A percentile compares a stretch with the other conserved stretches of the same genome.
These are phyloP conservation scores for Cystobasidium pallidum DNA, from an alignment of 1,284 basidiomycete genomes.

Conservation along the genomic window DNA sequence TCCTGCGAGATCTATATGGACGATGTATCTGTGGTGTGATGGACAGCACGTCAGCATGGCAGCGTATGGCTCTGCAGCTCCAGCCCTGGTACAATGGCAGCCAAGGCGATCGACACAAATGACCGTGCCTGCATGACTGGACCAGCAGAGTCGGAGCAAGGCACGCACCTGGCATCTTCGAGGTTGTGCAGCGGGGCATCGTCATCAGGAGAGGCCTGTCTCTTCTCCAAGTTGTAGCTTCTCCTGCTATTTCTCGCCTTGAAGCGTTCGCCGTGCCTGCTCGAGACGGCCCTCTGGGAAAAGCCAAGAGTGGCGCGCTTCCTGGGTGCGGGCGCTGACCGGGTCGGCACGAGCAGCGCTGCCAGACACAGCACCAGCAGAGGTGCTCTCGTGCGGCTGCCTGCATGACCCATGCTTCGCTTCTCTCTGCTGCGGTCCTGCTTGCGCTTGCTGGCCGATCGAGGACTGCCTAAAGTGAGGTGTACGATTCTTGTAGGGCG, in stretches of 20 bases:
- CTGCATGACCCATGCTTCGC: not conserved
- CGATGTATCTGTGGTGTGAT: slow-evolving; percentile 27
- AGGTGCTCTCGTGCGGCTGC: not conserved
- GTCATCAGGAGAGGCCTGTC: slow-evolving; percentile 3
- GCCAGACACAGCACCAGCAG: slow-evolving; percentile 11
- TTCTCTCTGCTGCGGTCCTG: not conserved
- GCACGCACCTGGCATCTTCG: slow-evolving; percentile 40
- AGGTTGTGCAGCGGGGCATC: slow-evolving; percentile 38
- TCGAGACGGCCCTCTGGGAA: slow-evolving; percentile 16
- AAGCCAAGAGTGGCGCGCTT: slow-evolving; percentile 34
- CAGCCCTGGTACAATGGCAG: not conserved
- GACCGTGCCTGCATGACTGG: too few relatives aligned
- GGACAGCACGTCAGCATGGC: not conserved
- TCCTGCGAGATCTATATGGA: slow-evolving; percentile 33
- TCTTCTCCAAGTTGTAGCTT: slow-evolving; percentile 13
- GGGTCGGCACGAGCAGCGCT: too few relatives aligned
- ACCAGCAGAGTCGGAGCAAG: too few relatives aligned
- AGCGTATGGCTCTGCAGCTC: not conserved
- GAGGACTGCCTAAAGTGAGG: not conserved
- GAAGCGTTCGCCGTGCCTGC: slow-evolving; percentile 28
- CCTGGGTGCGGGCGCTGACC: not conserved
- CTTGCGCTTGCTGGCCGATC: not conserved
- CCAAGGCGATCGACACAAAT: slow-evolving; percentile 8
- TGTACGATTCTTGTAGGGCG: too few relatives aligned
- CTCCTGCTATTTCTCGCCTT: slow-evolving; percentile 6